Conservation (phyloP, 2,329 filamentous ascomycete genomes). For the Phyllosticta citrichinensis region DNA sequence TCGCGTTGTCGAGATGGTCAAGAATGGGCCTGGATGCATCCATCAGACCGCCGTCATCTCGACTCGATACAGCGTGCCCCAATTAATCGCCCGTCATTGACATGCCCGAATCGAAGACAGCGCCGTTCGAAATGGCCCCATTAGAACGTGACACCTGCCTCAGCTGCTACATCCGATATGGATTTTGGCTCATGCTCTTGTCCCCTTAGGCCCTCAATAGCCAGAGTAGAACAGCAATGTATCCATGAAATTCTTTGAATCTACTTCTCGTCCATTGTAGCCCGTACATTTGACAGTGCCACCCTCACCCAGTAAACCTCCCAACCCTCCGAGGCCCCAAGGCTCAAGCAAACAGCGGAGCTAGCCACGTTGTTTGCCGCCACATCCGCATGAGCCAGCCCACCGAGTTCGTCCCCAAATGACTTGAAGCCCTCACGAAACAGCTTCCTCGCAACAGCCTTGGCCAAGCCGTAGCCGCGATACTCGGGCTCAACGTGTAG, state of each 20-base stretch:
- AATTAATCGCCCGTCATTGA: no score
- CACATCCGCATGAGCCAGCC: conserved; percentile 45
- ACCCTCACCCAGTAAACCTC: conserved; percentile 47
- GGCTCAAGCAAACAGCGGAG: conserved; percentile 50
- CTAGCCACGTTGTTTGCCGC: conserved; percentile 51
- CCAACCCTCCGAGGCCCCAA: conserved; percentile 50
- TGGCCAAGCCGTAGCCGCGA: conserved; percentile 54
- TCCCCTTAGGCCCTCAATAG: no score
- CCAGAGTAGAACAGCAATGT: no score
- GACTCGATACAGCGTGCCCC: no score
- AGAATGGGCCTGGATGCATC: not conserved
- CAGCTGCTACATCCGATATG: no score
- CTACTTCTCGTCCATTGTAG: not conserved
- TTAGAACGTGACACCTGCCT: no score
- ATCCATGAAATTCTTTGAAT: no score
- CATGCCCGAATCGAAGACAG: no score
- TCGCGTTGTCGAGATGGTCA: not conserved
- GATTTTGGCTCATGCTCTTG: no score
- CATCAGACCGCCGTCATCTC: no score
- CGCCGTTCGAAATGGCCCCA: no score
- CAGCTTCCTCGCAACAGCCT: conserved; percentile 48
- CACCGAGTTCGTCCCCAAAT: conserved; percentile 2
- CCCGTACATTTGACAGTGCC: conserved; percentile 21
- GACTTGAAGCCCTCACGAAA: conserved; percentile 35
- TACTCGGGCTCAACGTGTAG: conserved; percentile 52